phyloP scores from a whole-genome alignment of 2,329 filamentous ascomycete species.

The Didymella glomerata region DNA sequence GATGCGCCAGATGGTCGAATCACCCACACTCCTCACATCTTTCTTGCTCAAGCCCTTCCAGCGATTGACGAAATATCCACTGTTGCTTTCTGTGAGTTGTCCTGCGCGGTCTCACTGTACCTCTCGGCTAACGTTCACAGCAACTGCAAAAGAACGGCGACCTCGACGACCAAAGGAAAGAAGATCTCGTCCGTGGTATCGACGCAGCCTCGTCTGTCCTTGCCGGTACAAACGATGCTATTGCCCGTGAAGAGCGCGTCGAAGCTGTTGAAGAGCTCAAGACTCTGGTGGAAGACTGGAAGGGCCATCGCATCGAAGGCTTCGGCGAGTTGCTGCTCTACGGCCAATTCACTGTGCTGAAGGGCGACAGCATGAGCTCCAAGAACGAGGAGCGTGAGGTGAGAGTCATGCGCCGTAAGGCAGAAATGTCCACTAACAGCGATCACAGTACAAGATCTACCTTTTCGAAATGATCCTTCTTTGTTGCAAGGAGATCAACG shows the following conservation, averaged over 20 bases:
- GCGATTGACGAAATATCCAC: slow-evolving; percentile 89
- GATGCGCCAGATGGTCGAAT: slow-evolving; percentile 78
- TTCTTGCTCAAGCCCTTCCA: slow-evolving; percentile 98
- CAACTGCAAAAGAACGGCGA: slow-evolving; percentile 86
- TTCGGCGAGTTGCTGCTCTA: slow-evolving; percentile 90
- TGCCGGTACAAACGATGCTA: slow-evolving; percentile 86
- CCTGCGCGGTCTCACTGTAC: no score
- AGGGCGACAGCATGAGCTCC: slow-evolving; percentile 73
- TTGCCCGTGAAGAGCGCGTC: slow-evolving; percentile 84
- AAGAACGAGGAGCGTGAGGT: slow-evolving; percentile 93
- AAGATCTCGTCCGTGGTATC: slow-evolving; percentile 78
- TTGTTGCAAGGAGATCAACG: slow-evolving; percentile 93
- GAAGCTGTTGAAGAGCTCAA: slow-evolving; percentile 86
- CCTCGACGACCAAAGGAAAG: slow-evolving; percentile 72
- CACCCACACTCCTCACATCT: slow-evolving; percentile 86
- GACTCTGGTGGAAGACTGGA: slow-evolving; percentile 93
- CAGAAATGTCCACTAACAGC: slow-evolving; percentile 6
- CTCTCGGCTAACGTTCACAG: slow-evolving; percentile 54
- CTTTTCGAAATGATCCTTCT: slow-evolving; percentile 94
- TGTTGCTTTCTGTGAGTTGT: slow-evolving; percentile 77
- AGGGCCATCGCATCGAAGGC: slow-evolving; percentile 86
- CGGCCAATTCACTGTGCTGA: slow-evolving; percentile 90
- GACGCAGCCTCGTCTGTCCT: slow-evolving; percentile 83
- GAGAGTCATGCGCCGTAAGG: slow-evolving; percentile 43
- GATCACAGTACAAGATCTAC: slow-evolving; percentile 87